phyloP scores from a whole-genome alignment of 805 yeast genomes.

The Maudiozyma turicensis region DNA sequence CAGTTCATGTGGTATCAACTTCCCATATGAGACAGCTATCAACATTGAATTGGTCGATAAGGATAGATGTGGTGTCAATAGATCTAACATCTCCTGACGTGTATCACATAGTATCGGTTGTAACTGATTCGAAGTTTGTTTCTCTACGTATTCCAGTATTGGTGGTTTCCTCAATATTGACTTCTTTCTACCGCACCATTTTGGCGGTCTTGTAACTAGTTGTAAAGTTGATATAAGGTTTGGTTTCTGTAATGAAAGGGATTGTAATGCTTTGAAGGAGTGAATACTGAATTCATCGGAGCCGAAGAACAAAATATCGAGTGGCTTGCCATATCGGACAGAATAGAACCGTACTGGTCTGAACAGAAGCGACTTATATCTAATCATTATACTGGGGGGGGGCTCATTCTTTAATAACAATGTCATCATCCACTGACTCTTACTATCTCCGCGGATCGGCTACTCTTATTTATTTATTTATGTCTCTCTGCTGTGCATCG shows the following conservation, averaged over 20 bases:
- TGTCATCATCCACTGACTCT: no score
- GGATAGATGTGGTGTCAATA: slow-evolving; percentile 4
- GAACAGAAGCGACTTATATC: no score
- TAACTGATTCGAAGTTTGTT: slow-evolving; percentile 12
- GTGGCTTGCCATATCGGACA: slow-evolving; percentile 2
- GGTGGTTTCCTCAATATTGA: slow-evolving; percentile 43
- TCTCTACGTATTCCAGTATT: slow-evolving; percentile 26
- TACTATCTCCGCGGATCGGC: no score
- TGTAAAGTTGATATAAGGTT: slow-evolving; percentile 35
- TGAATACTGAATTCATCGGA: slow-evolving; percentile 60
- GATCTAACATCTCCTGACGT: slow-evolving; percentile 8
- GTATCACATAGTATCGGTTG: slow-evolving; percentile 21
- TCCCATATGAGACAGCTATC: slow-evolving; percentile 89
- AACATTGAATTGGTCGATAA: slow-evolving; percentile 38
- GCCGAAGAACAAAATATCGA: slow-evolving; percentile 61
- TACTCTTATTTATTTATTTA: no score
- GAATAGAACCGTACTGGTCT: no score
- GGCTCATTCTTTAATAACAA: no score
- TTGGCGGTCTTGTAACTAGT: slow-evolving; percentile 54
- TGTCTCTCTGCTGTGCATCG: no score
- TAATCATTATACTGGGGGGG: no score
- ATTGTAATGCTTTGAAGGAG: slow-evolving; percentile 36
- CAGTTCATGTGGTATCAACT: slow-evolving; percentile 58
- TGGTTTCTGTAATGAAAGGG: slow-evolving; percentile 10
- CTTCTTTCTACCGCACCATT: slow-evolving; percentile 52